Percentiles rank a stretch among this genome's conserved stretches.
Evolutionary conservation across 2,329 filamentous ascomycete species (phyloP).

Genomic region (Monilinia laxa): DNA sequence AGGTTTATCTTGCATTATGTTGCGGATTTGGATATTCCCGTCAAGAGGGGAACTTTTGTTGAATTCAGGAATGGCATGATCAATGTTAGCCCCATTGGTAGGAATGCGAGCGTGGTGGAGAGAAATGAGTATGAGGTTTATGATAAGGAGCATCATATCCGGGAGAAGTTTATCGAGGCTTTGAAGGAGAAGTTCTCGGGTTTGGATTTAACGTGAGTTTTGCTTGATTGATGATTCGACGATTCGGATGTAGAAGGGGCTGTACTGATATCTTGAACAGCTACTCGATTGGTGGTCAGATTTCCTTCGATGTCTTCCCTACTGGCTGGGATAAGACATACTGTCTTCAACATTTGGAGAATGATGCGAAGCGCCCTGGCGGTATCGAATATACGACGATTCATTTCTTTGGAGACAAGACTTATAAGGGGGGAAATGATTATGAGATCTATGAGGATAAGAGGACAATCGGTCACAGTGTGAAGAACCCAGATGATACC

Average conservation of each 20-base stretch:
- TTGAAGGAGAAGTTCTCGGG: constrained; percentile 81
- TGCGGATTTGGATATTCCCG: constrained; percentile 77
- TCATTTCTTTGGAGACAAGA: constrained; percentile 99
- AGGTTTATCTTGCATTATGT: constrained; percentile 78
- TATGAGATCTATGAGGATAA: constrained; percentile 86
- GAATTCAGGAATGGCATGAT: constrained; percentile 93
- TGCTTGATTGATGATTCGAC: background rate
- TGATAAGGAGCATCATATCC: constrained; percentile 74
- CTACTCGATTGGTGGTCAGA: constrained; percentile 93
- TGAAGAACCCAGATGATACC: constrained; percentile 80
- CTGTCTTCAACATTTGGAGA: constrained; percentile 83
- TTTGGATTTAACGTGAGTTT: constrained; percentile 75
- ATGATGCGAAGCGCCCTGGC: constrained; percentile 67
- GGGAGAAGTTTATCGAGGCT: constrained; percentile 71
- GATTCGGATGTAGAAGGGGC: background rate
- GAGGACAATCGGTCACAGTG: constrained; percentile 81
- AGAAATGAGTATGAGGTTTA: constrained; percentile 78
- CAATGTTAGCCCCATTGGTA: constrained; percentile 79
- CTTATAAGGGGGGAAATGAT: constrained; percentile 86
- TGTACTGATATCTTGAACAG: constrained; percentile 44
- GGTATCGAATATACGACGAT: constrained; percentile 80
- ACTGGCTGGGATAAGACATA: constrained; percentile 98
- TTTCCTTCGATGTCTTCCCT: constrained; percentile 98
- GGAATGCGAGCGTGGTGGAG: constrained; percentile 81
- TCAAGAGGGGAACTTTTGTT: constrained; percentile 82